phyloP scores from a whole-genome alignment of 202 grass and related monocot species.

The Panicum virgatum region DNA sequence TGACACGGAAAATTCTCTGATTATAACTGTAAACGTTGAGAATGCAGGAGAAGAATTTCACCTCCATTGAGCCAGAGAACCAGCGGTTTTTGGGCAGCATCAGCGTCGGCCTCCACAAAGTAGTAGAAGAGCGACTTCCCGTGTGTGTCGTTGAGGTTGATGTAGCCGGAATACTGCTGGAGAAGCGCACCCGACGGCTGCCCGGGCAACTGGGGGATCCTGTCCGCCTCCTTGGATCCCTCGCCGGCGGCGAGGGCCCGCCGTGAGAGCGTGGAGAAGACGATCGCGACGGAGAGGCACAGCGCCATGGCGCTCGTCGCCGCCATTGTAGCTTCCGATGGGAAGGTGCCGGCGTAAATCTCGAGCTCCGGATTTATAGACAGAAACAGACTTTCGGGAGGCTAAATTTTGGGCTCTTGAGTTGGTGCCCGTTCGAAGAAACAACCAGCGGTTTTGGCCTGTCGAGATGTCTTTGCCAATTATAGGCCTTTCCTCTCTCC shows the following conservation, averaged over 20 bases:
- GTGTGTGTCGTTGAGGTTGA: slow-evolving; percentile 30
- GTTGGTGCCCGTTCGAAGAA: neutral
- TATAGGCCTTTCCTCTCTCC: slow-evolving; percentile 14
- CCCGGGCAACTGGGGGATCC: slow-evolving; percentile 53
- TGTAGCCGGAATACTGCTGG: slow-evolving; percentile 59
- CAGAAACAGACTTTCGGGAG: neutral
- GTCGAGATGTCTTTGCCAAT: neutral
- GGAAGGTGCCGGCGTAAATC: neutral
- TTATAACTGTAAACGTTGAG: neutral
- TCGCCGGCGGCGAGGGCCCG: slow-evolving; percentile 23
- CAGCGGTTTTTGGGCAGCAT: slow-evolving; percentile 47
- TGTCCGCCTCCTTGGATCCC: slow-evolving; percentile 53
- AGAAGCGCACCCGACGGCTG: slow-evolving; percentile 24
- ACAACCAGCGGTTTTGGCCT: neutral
- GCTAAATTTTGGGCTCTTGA: neutral
- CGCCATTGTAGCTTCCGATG: neutral
- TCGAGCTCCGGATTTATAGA: slow-evolving; percentile 29
- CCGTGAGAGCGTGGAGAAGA: slow-evolving; percentile 23
- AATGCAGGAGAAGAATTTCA: neutral
- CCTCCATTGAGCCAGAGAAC: slow-evolving; percentile 78
- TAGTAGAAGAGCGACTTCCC: slow-evolving; percentile 71
- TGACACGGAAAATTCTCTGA: too few species aligned
- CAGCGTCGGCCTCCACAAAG: slow-evolving; percentile 53
- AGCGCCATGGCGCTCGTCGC: slow-evolving; percentile 16
- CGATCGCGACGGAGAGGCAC: slow-evolving; percentile 34